Conservation (phyloP, 2,329 filamentous ascomycete genomes). For the Thielaviopsis musarum region DNA sequence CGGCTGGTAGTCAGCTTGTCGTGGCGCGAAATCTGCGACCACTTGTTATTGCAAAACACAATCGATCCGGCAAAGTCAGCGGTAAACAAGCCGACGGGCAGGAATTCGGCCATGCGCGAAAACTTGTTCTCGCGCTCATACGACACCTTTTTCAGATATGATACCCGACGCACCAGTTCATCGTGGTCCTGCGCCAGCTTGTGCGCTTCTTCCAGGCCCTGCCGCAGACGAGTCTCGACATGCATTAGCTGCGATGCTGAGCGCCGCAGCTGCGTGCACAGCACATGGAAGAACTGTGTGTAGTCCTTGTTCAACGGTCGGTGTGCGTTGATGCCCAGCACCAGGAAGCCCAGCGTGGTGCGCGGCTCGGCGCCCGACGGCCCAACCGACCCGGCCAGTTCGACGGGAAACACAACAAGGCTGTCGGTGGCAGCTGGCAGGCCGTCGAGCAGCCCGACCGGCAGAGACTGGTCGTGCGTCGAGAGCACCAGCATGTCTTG, state of each 20-base stretch:
- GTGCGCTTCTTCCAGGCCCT: conserved; percentile 72
- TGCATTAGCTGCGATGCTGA: conserved; percentile 4
- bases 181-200: conserved; percentile 43
- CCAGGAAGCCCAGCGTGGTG: conserved; percentile 6
- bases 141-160: conserved; percentile 29
- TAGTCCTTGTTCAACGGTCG: conserved; percentile 65
- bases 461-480: conserved; percentile 48
- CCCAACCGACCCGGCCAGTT: conserved; percentile 48
- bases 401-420: conserved; percentile 62
- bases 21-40: conserved; percentile 53
- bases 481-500: conserved; percentile 51
- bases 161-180: conserved; percentile 47
- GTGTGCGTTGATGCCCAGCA: conserved; percentile 28
- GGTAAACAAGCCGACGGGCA: conserved; percentile 73
- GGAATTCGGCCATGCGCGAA: conserved; percentile 69
- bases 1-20: conserved; percentile 39
- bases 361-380: conserved; percentile 52
- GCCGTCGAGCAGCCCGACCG: conserved; percentile 44
- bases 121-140: conserved; percentile 60
- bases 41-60: conserved; percentile 69
- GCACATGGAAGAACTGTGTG: conserved; percentile 52
- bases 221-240: conserved; percentile 48
- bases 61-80: conserved; percentile 55
- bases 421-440: conserved; percentile 57
- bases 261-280: conserved; percentile 5